Evolutionary conservation across 2,329 filamentous ascomycete species (phyloP), one percentile per base, ranked within the genome.

Genomic region (Sclerotinia minor): DNA sequence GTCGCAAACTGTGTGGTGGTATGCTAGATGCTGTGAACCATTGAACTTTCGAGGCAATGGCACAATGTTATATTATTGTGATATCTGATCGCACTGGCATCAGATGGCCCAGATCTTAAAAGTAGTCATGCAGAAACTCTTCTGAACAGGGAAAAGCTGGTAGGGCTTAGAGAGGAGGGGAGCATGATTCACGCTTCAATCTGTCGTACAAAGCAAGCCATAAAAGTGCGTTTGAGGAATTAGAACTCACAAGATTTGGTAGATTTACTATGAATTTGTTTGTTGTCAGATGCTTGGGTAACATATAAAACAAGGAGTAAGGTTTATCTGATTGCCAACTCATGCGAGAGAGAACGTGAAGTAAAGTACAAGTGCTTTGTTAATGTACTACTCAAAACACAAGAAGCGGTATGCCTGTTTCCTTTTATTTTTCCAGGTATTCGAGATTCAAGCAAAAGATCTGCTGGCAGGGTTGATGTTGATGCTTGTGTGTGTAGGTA

Each of bases 401-500:
- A 66, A 44, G 64, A 66, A 29, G 64, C 64, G 64, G 64, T 66
- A 66, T 66, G 44, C 54, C 50, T 59, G 53, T 59, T 67, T 49
- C 29, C 47, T 67, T 60, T 47, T 55, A 60, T 61, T 67, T 67
- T 67, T 61, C 55, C 15, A 47, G 35, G 44, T 67, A 58, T 65
- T 65, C 45, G 55, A 63, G 65, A 67, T 67, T 67, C 57, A 53
- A 63, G 65, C 55, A 67, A 53, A 50, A 61, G 65, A 67, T 67
- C 65, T 67, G 65, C 65, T 67, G 49, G 57, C 65, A 67, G 65
- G 65, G 65, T 67, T 67, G 55, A 58, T 63, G 35, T 60, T 66
- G 53, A 60, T 61, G 65, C 65, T 50, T 49, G 55, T 53, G 45
- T 61, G 45, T n/a, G n/a, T 53, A 55, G 38, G 38, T 41, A 41